Percentiles rank a stretch among this genome's conserved stretches.
Evolutionary conservation across 2,329 filamentous ascomycete species (phyloP).

Genomic region (Periconia sp.): DNA sequence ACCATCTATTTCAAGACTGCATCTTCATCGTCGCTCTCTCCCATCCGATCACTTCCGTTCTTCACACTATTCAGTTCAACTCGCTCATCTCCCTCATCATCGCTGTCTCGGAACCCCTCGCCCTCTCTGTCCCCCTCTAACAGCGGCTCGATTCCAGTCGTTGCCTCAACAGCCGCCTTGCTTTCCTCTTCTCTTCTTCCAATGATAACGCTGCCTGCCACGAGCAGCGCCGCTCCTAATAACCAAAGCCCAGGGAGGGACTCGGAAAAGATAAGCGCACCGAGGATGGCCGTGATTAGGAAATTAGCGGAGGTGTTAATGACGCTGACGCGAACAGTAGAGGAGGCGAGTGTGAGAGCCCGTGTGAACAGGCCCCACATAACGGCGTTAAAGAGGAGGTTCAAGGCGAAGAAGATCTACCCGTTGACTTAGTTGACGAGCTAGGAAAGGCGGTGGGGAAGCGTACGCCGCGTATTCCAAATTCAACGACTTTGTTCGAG

Average conservation of each 20-base stretch:
- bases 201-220: slow-evolving; percentile 79
- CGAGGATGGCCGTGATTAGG: slow-evolving; percentile 75
- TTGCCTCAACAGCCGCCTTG: slow-evolving; percentile 35
- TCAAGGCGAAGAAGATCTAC: slow-evolving; percentile 76
- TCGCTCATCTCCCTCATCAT: slow-evolving; percentile 37
- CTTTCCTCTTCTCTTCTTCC: slow-evolving; percentile 68
- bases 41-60: slow-evolving; percentile 19
- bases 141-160: slow-evolving; percentile 27
- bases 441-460: neutral
- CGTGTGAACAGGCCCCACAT: slow-evolving; percentile 88
- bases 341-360: slow-evolving; percentile 74
- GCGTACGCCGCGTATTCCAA: slow-evolving; percentile 59
- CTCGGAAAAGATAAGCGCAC: slow-evolving; percentile 74
- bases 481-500: slow-evolving; percentile 57
- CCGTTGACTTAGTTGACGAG: neutral
- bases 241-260: slow-evolving; percentile 76
- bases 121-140: slow-evolving; percentile 22
- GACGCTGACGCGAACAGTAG: slow-evolving; percentile 79
- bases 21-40: slow-evolving; percentile 36
- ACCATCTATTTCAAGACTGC: slow-evolving; percentile 39
- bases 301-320: slow-evolving; percentile 86
- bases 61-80: slow-evolving; percentile 39
- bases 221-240: slow-evolving; percentile 72
- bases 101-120: slow-evolving; percentile 50
- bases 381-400: slow-evolving; percentile 75